Percentiles rank a stretch among this genome's conserved stretches.
phyloP scores from a whole-genome alignment of 1,284 basidiomycete genomes.

The Microbotryum silenes-acaulis region DNA sequence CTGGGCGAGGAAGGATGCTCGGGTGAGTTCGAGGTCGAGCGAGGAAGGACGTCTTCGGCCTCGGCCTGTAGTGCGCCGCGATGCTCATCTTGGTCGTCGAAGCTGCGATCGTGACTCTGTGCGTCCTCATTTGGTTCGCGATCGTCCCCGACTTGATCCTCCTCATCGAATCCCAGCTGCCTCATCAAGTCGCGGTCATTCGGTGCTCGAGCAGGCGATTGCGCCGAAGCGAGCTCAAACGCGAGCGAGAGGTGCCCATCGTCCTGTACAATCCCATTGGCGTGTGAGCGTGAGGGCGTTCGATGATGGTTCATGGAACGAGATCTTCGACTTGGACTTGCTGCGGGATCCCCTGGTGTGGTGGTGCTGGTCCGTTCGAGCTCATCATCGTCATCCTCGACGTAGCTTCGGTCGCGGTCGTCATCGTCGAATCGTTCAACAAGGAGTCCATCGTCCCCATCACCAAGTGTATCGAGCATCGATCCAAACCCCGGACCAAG shows the following conservation, averaged over 20 bases:
- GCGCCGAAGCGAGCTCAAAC: conserved; percentile 20
- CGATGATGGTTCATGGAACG: too few species aligned
- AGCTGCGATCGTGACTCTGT: not conserved
- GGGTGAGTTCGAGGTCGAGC: not conserved
- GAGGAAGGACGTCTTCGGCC: not conserved
- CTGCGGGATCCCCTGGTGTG: not conserved
- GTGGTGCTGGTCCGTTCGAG: not conserved
- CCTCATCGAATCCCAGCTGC: conserved; percentile 21
- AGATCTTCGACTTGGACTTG: not conserved
- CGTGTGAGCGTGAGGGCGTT: too few species aligned
- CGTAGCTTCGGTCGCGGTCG: not conserved
- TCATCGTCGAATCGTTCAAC: not conserved
- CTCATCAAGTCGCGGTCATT: conserved; percentile 10
- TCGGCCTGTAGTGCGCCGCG: not conserved
- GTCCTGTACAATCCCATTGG: too few species aligned
- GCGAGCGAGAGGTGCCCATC: conserved; percentile 9
- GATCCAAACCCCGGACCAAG: too few species aligned
- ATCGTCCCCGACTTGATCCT: not conserved
- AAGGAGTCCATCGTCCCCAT: not conserved
- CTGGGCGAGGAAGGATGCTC: not conserved
- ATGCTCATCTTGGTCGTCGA: too few species aligned
- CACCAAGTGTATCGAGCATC: not conserved
- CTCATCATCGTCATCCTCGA: not conserved
- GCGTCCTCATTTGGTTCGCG: not conserved
- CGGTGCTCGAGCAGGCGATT: not conserved